phyloP scores from a whole-genome alignment of 257 asterid genomes.

The Datura wrightii region DNA sequence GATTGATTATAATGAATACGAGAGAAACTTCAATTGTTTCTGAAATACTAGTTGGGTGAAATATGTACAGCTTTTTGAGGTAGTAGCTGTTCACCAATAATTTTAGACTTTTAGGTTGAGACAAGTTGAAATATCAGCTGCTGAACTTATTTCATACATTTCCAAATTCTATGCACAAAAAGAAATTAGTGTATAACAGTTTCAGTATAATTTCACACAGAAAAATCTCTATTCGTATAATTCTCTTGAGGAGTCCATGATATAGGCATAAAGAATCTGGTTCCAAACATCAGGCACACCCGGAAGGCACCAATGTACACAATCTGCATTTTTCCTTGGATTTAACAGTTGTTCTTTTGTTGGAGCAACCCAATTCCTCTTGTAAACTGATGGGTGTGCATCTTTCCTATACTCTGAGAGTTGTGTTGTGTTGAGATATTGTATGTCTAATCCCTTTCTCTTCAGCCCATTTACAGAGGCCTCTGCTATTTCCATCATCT shows the following conservation, averaged over 20 bases:
- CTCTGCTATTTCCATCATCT: constrained; percentile 44
- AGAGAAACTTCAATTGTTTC: no score
- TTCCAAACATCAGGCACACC: constrained; percentile 59
- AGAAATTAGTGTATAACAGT: neutral
- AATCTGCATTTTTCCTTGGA: constrained; percentile 46
- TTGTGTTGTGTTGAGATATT: constrained; percentile 48
- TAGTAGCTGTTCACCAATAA: no score
- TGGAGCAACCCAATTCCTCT: constrained; percentile 40
- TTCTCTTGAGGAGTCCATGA: constrained; percentile 29
- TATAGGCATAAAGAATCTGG: constrained; percentile 43
- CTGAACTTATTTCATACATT: constrained; percentile 4
- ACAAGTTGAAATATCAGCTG: neutral
- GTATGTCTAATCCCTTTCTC: constrained; percentile 39
- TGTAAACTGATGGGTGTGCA: constrained; percentile 50
- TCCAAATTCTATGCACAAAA: neutral
- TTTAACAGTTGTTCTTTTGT: constrained; percentile 34
- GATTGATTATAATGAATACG: no score
- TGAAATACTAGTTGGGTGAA: no score
- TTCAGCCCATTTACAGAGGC: constrained; percentile 32
- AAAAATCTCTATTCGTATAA: neutral
- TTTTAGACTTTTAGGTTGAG: no score
- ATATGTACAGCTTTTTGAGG: no score
- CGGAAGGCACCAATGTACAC: constrained; percentile 57
- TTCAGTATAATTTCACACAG: neutral
- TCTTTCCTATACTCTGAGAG: constrained; percentile 52